Evolutionary conservation across 129 eudicot species (phyloP), one percentile per base, ranked within the genome.

Genomic region (Sambucus nigra): DNA sequence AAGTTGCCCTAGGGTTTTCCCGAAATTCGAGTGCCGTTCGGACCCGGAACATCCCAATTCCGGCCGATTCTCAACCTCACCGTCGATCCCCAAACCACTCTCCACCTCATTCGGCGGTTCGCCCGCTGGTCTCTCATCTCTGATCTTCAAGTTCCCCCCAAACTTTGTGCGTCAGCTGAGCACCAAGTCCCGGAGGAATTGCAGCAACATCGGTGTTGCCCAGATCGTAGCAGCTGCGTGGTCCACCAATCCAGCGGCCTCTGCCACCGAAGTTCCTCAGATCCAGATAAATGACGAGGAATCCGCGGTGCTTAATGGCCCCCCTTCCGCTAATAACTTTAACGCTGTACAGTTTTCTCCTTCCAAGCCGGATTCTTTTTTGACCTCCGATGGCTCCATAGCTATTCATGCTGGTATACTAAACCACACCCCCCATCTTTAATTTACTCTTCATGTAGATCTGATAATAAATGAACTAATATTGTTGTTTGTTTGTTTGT

Each of bases 131-230:
- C 49, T 74, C 64, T 82, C 94, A 4, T 87, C 96, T 12, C 51
- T 73, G 54, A 82, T 87, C 23, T 55, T 70, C 20, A 55, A 82
- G 53, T 87, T 87, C 46, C 96, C 96, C 12, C 96, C 96, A 1
- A 87, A 83, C 38, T 87, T 87, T 38, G 96, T 83, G 35, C 45
- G 96, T 8, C 96, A 87, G 80, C 81, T 87, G n/a, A 87, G 94
- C 80, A 82, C 51, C 31, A 87, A 87, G 77, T 88, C 96, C 39
- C 64, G 96, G 59, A 75, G 96, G 68, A 87, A 87, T 70, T 87
- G 96, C 53, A 74, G 96, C 73, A 87, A 87, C 59, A 87, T 87
- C 53, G 96, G 96, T 6, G 96, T 87, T 27, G 96, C 96, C 2
- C 96, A 87, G 57, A 67, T 87, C 17, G 96, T 79, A 17, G 96